These are phyloP conservation scores for Diacronema lutheri DNA, from an alignment of 78 protist genomes.

Conservation along the genomic window DNA sequence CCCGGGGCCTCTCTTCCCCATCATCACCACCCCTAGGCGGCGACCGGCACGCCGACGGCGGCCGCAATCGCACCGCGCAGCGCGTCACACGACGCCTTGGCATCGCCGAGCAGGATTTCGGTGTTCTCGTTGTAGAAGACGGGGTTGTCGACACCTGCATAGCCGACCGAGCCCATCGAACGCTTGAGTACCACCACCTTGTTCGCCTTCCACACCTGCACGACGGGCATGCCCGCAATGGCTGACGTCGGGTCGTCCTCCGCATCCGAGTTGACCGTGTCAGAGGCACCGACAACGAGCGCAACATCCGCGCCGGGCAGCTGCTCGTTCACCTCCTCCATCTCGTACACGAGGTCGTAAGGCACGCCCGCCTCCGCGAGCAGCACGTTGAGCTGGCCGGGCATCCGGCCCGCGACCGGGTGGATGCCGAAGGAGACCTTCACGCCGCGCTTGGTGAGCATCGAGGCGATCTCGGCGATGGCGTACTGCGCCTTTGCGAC, in stretches of 20 bases:
- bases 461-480: conserved; percentile 72
- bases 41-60: too few species aligned
- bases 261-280: conserved; percentile 96
- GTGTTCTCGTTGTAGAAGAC: conserved; percentile 90
- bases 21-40: too few species aligned
- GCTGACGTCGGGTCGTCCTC: conserved; percentile 88
- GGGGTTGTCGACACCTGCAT: conserved; percentile 94
- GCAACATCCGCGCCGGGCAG: conserved; percentile 68
- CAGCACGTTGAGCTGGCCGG: conserved; percentile 83
- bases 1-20: too few species aligned
- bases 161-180: conserved; percentile 91
- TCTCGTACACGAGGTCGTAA: conserved; percentile 90
- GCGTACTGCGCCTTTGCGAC: conserved; percentile 89
- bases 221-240: conserved; percentile 96
- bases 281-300: conserved; percentile 95
- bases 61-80: too few species aligned
- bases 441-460: conserved; percentile 44
- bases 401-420: conserved; percentile 86
- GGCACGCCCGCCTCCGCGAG: conserved; percentile 96
- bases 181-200: conserved; percentile 89
- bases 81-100: conserved; percentile 50
- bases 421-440: conserved; percentile 87
- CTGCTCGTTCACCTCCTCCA: conserved; percentile 94
- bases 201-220: conserved; percentile 65
- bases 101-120: conserved; percentile 93